These are phyloP conservation scores for Globisporangium paroecandrum DNA, from an alignment of 352 stramenopile genomes.

Conservation along the genomic window DNA sequence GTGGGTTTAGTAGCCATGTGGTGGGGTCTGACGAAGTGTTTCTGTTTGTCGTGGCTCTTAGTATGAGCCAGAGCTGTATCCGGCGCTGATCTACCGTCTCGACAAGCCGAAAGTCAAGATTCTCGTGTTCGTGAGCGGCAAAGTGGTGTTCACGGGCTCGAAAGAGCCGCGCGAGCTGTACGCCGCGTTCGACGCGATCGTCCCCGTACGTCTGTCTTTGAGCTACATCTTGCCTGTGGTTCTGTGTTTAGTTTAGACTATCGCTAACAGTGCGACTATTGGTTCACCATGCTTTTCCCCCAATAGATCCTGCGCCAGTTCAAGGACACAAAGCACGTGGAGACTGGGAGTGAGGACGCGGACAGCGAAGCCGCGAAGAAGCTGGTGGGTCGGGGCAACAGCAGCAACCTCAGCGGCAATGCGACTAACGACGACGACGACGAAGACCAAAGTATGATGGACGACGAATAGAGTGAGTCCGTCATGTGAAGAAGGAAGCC, in stretches of 20 bases:
- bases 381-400: too few species aligned
- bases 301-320: conserved; percentile 63
- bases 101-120: conserved; percentile 95
- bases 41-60: conserved; percentile 19
- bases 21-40: neutral
- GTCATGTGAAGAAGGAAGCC: neutral
- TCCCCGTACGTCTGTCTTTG: conserved; percentile 37
- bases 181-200: conserved; percentile 80
- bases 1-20: neutral
- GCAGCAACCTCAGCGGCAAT: neutral
- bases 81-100: conserved; percentile 98
- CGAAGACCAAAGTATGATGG: conserved; percentile 24
- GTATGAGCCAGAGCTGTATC: conserved; percentile 99
- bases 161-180: conserved; percentile 83
- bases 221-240: neutral
- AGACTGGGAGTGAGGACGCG: neutral
- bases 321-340: conserved; percentile 42
- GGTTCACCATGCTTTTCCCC: neutral
- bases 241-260: neutral
- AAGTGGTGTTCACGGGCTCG: conserved; percentile 96
- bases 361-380: neutral
- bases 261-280: neutral
- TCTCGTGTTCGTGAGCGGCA: conserved; percentile 99
- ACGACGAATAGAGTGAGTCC: conserved; percentile 19
- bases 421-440: conserved; percentile 12